phyloP scores from a whole-genome alignment of 2,329 filamentous ascomycete species.

The Pseudophaeomoniella oleicola region DNA sequence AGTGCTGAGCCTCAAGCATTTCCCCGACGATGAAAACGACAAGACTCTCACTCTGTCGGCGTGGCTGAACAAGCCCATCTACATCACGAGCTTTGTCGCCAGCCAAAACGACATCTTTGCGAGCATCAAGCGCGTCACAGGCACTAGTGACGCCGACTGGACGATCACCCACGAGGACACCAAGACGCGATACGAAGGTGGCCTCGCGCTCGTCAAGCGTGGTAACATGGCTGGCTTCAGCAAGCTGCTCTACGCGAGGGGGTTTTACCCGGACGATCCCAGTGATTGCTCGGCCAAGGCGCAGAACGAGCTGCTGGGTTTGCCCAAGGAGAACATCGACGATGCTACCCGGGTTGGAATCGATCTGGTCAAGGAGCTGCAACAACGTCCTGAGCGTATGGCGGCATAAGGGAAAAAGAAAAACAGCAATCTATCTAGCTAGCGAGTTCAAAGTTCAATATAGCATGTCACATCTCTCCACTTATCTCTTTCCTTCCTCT shows the following conservation, averaged over 20 bases:
- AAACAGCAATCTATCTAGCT: too few relatives aligned
- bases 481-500: too few relatives aligned
- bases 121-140: neutral
- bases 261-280: conserved; percentile 31
- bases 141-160: conserved; percentile 1
- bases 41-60: neutral
- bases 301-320: conserved; percentile 39
- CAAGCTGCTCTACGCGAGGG: conserved; percentile 11
- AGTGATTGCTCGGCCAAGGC: conserved; percentile 28
- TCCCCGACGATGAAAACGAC: conserved; percentile 5
- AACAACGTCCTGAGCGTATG: conserved; percentile 15
- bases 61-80: conserved; percentile 1
- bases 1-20: conserved; percentile 23
- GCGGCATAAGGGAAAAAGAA: conserved; percentile 12
- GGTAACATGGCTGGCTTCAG: conserved; percentile 5
- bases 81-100: conserved; percentile 4
- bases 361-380: conserved; percentile 14
- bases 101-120: conserved; percentile 4
- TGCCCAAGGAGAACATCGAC: conserved; percentile 46
- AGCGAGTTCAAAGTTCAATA: too few relatives aligned
- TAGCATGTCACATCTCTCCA: too few relatives aligned
- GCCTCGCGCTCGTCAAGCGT: conserved; percentile 2
- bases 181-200: conserved; percentile 3
- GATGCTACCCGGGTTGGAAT: conserved; percentile 17
- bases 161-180: conserved; percentile 5